phyloP scores from a whole-genome alignment of 352 stramenopile species.

The Phytophthora pluvialis region DNA sequence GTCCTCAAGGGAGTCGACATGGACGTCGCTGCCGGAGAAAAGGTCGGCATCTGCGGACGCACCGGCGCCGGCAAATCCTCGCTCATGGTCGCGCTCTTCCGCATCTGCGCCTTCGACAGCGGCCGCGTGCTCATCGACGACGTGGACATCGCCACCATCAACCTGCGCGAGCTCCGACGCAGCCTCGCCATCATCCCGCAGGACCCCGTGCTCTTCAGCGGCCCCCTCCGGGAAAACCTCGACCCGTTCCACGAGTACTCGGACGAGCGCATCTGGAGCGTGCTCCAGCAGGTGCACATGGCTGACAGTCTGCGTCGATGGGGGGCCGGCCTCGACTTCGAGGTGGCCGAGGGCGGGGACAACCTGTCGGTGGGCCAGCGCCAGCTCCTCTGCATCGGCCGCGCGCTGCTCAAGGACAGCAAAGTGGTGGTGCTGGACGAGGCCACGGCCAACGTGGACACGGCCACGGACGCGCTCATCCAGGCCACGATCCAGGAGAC shows the following conservation, averaged over 20 bases:
- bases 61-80: conserved; percentile 52
- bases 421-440: conserved; percentile 97
- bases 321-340: conserved; percentile 76
- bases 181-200: conserved; percentile 62
- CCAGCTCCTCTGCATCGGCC: conserved; percentile 95
- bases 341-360: conserved; percentile 90
- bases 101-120: conserved; percentile 53
- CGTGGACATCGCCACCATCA: conserved; percentile 63
- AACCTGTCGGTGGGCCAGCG: conserved; percentile 96
- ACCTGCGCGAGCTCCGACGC: conserved; percentile 39
- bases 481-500: conserved; percentile 84
- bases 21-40: conserved; percentile 45
- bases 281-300: conserved; percentile 74
- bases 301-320: conserved; percentile 54
- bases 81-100: conserved; percentile 49
- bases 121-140: conserved; percentile 89
- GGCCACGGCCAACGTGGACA: conserved; percentile 89
- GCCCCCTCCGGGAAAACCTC: conserved; percentile 91
- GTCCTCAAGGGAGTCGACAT: conserved; percentile 43
- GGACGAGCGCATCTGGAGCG: conserved; percentile 72
- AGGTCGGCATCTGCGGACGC: conserved; percentile 62
- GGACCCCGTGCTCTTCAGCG: conserved; percentile 93
- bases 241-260: conserved; percentile 89
- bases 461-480: conserved; percentile 59
- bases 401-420: conserved; percentile 91